Base-by-base conservation (phyloP, 495 filamentous ascomycete genomes). In the Xylaria nigripes region DNA sequence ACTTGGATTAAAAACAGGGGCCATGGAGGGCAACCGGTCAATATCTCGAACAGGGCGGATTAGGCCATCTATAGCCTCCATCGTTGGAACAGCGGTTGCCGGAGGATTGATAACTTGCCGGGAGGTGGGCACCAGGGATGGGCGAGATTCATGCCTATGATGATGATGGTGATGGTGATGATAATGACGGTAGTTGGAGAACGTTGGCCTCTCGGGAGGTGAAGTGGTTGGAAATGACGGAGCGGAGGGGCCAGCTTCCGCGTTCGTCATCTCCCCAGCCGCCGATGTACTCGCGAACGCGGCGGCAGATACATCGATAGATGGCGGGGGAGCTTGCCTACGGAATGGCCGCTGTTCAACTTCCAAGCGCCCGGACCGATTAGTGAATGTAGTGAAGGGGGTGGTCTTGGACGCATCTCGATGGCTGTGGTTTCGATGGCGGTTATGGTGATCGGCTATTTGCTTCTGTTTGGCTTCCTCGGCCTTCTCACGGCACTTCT, bases 21-120 rank as follows among this genome's bases (percentile, higher is more conserved):
- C 70, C 82, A 94, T 93, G 51, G 87, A 92, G 12, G 86, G 86
- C 16, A 96, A 77, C 46, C 92, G 83, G 61, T 96, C 92, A 34
- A 79, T 77, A 64, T 96, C 91, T 51, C 90, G 86, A 27, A 95
- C 85, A 15, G 89, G 88, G 18, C 89, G 81, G 55, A 81, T 79
- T 66, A 94, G 91, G 10, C 81, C 81, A 66, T 92, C 88, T 24
- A 78, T 70, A 9, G 79, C 72, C 62, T 93, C 89, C 77, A 89
- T 89, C 2, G 83, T 78, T 1, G 85, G 83, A 42, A 87, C 76
- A 4, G 86, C 78, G 2, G 86, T 81, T 16, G 84, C 81, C 29
- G 87, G 72, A 24, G 86, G 78, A 61, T 89, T 86, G 43, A 85
- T 76, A 13, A 70, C 70, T 53, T 80, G 76, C 25, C 83, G 72